Base-by-base conservation (phyloP, 331 rosid genomes). In the Pyracantha coccinea region DNA sequence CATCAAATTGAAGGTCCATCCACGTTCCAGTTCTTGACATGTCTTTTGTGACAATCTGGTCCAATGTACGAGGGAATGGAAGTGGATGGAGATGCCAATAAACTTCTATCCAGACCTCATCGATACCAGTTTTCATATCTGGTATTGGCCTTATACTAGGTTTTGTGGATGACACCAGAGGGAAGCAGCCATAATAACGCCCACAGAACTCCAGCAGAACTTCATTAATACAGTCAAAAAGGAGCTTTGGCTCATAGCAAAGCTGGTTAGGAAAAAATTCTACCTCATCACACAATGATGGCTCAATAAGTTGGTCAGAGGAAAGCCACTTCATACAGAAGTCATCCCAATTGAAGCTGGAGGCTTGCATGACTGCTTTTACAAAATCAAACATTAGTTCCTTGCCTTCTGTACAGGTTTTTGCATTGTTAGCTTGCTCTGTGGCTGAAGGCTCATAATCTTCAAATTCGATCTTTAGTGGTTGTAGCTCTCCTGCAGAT, bases 31-130 rank as follows among this genome's bases (percentile, higher is more conserved):
- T 67, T 85, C 85, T 88, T 61, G 79, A 85, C 94, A 95, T 81
- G 81, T 95, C 97, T 80, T 95, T 95, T 71, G 72, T 68, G 53
- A 95, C 87, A 70, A 92, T 89, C 80, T 95, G 96, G 75, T 95
- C 99, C 73, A 95, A 85, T 3, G 91, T 86, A 38, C 24, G 86
- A 2, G 96, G 98, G 15, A 79, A 86, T 27, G 94, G 91, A 66
- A 87, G 69, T 10, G 93, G 88, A 85, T 76, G 84, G 81, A 95
- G 81, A 83, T 88, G 87, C 98, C 98, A 88, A 75, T 90, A 74
- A 52, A 92, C 88, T 80, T 83, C 91, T 77, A 83, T 86, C 77
- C 88, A 89, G n/a, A 90, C 85, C 85, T 84, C 91, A 62, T 69
- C 70, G 66, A 78, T 73, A 41, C 80, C 78, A 53, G 57, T 82